Evolutionary conservation across 108 stramenopile genomes (phyloP), one percentile per base, ranked within the genome.

Genomic region (Mediolabrus comicus): DNA sequence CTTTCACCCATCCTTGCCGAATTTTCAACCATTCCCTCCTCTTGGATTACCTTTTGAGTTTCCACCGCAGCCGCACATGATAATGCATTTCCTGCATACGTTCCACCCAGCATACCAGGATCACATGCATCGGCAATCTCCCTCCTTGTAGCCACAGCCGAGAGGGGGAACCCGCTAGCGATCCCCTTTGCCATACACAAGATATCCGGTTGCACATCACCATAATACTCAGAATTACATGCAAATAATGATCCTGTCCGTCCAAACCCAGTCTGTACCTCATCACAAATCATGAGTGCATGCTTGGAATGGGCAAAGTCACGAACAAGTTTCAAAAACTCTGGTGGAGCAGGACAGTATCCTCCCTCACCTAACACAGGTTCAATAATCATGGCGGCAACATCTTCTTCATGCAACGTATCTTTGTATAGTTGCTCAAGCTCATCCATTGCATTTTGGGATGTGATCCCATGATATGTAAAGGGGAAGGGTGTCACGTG

Each of bases 261-360:
- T 53, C 98, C 98, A 82, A 98, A 92, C 6, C 98, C 98, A 10
- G 89, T 91, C 85, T 97, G 97, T 2, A 98, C 98, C 85, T 98
- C 98, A 62, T 98, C 98, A 53, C 83, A 85, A 60, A 97, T 97
- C 68, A 98, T 71, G 24, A 98, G 75, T n/a, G 95, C 96, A 6
- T 58, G 51, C 66, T 85, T 80, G 60, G 65, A 72, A 69, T 88
- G 71, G 38, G 85, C 86, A 38, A 84, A 83, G 32, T 72, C 65
- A 19, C 74, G 69, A 17, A 88, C 57, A 33, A 67, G 63, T 12
- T 28, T 26, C n/a, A 88, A 19, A 59, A 84, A 88, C 22, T 73
- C 81, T 12, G 76, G 83, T 16, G 87, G 83, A 10, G 84, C 83
- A 3, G 77, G 83, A 33, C 53, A 73, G 59, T 84, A 87, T 41